These are phyloP conservation scores for Schizothecium vesticola DNA, from an alignment of 495 filamentous ascomycete genomes.

Conservation along the genomic window DNA sequence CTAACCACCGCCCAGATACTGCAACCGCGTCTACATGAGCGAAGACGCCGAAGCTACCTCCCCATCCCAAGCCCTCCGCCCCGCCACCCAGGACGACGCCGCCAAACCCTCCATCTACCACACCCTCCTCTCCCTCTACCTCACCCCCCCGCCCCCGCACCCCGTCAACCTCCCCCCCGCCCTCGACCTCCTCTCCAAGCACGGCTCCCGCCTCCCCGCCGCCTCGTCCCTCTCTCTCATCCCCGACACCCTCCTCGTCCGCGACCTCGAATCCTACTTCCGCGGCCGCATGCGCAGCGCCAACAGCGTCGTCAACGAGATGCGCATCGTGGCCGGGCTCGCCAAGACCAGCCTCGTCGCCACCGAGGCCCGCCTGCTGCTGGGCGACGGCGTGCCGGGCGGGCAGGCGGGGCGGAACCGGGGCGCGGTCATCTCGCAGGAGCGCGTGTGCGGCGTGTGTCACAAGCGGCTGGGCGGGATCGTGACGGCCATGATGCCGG, in stretches of 20 bases:
- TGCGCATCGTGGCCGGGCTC: constrained; percentile 66
- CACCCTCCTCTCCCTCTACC: constrained; percentile 83
- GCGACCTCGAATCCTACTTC: constrained; percentile 86
- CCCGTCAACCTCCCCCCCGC: constrained; percentile 71
- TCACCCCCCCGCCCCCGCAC: constrained; percentile 73
- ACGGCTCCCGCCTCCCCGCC: constrained; percentile 87
- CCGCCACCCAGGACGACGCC: constrained; percentile 49
- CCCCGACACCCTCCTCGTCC: constrained; percentile 70
- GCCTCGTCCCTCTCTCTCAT: constrained; percentile 77
- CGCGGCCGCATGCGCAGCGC: constrained; percentile 83
- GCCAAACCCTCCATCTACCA: constrained; percentile 75
- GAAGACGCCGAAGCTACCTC: constrained; percentile 39
- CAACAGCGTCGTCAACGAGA: constrained; percentile 72
- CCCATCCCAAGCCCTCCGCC: constrained; percentile 31
- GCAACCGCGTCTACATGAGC: constrained; percentile 70
- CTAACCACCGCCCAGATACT: constrained; percentile 57
- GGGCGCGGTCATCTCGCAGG: constrained; percentile 74
- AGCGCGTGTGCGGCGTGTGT: constrained; percentile 84
- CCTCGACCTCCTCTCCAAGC: constrained; percentile 78
- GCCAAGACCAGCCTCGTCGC: constrained; percentile 67
- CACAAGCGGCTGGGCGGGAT: constrained; percentile 87
- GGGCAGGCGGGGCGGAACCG: constrained; percentile 59
- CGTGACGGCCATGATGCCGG: constrained; percentile 61
- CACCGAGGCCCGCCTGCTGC: constrained; percentile 62
- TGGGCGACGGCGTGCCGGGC: constrained; percentile 56